Base-by-base conservation (phyloP, 257 asterid species). In the Datura wrightii region DNA sequence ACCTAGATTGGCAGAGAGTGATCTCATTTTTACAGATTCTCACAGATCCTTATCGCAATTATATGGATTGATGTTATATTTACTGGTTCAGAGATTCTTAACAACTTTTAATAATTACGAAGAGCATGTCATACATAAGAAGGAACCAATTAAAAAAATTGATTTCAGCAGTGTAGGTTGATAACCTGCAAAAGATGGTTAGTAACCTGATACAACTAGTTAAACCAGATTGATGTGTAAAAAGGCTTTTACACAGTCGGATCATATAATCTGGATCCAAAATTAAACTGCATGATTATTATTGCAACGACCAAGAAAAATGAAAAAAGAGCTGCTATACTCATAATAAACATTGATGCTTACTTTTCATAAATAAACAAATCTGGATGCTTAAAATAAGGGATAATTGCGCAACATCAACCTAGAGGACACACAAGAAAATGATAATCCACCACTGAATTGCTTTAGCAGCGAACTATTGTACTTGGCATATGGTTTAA, bases 241-340 rank as follows among this genome's bases (percentile, higher is more conserved):
- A 55, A 31, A 11, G 34, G 34, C 18, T 4, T 11, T 31, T 2
- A 34, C 71, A 34, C 41, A 34, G 71, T 10, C 71, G 14, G 34
- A 34, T 2, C 41, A 65, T 10, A 65, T 65, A 65, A 34, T 34
- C 44, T 1, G 71, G 71, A 34, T 34, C 71, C 71, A 34, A 34
- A 65, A 65, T 65, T 34, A 34, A 65, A 65, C 34, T 65, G 9
- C n/a, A 11, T 65, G 8, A 65, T 4, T 52, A 19, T 19, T 50
- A 78, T 78, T 78, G 65, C 82, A 78, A 78, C 82, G 19, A 31
- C 48, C 46, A 78, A 78, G 82, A 78, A 78, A 44, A 65, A 65
- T 11, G n/a, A 11, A 65, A 65, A 31, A 65, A 34, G 71, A 65
- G 70, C 18, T 10, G 70, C 10, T 10, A 59, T 59, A 62, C 41